These are phyloP conservation scores for Neurospora intermedia DNA, from an alignment of 495 filamentous ascomycete species.

Conservation along the genomic window DNA sequence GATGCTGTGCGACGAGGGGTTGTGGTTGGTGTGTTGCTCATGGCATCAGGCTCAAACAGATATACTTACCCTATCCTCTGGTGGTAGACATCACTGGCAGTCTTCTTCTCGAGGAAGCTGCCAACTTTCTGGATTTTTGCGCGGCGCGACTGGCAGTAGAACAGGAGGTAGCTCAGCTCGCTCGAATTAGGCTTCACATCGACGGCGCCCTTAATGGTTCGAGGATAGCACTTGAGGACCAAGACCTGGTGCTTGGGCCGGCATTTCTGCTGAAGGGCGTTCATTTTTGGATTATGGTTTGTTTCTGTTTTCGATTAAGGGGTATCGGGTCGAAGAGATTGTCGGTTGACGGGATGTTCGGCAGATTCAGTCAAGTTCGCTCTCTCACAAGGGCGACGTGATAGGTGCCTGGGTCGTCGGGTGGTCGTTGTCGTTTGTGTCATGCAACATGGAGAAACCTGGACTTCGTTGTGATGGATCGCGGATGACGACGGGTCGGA, in stretches of 20 bases:
- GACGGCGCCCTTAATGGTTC: slow-evolving; percentile 74
- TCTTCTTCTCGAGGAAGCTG: slow-evolving; percentile 81
- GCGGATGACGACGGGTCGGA: background rate
- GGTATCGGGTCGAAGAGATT: background rate
- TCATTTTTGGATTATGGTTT: slow-evolving; percentile 28
- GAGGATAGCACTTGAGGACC: slow-evolving; percentile 87
- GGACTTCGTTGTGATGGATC: background rate
- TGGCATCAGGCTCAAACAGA: background rate
- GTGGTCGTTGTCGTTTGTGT: background rate
- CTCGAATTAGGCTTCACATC: slow-evolving; percentile 89
- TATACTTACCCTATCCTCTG: slow-evolving; percentile 63
- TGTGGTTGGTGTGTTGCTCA: background rate
- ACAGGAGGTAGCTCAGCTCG: slow-evolving; percentile 89
- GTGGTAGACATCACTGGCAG: slow-evolving; percentile 75
- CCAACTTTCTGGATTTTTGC: slow-evolving; percentile 93
- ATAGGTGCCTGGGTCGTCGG: background rate
- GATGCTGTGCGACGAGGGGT: background rate
- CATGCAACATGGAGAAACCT: background rate
- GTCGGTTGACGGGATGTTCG: background rate
- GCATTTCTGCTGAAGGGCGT: slow-evolving; percentile 47
- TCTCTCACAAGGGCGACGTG: background rate
- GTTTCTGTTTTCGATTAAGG: background rate
- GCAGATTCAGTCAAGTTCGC: background rate
- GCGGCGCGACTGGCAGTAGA: slow-evolving; percentile 84
- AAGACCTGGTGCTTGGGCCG: slow-evolving; percentile 91